Percentiles rank a stretch among this genome's conserved stretches.
Conservation (phyloP, 345 rosid genomes). For the Heritiera fomes region DNA sequence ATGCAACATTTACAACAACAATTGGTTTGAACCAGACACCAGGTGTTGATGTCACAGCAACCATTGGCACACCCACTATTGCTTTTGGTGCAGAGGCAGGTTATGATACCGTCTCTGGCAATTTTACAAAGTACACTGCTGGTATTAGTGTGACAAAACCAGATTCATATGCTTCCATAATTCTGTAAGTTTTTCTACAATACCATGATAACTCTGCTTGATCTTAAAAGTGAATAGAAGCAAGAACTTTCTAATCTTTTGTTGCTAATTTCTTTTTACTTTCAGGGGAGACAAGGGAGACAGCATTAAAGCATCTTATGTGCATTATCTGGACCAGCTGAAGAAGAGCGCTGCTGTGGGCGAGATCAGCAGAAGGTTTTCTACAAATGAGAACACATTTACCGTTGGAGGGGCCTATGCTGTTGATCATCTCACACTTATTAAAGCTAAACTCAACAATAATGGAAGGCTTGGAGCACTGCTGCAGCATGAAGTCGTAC, state of each 20-base stretch:
- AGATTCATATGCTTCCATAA: constrained; percentile 69
- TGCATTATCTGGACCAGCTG: constrained; percentile 63
- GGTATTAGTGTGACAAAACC: constrained; percentile 74
- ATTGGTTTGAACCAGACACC: constrained; percentile 76
- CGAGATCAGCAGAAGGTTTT: constrained; percentile 79
- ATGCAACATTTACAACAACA: constrained; percentile 68
- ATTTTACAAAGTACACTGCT: constrained; percentile 77
- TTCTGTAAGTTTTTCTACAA: constrained; percentile 53
- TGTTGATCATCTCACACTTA: constrained; percentile 68
- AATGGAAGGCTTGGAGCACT: constrained; percentile 80
- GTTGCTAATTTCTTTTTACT: background rate
- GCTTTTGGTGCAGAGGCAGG: constrained; percentile 97
- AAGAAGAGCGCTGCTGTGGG: constrained; percentile 70
- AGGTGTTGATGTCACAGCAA: constrained; percentile 64
- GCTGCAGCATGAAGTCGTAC: constrained; percentile 84
- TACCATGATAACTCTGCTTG: background rate
- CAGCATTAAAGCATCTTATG: constrained; percentile 69
- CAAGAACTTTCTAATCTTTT: background rate
- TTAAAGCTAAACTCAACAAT: constrained; percentile 88
- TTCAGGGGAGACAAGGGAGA: constrained; percentile 93
- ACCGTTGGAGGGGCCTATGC: constrained; percentile 82
- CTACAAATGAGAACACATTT: constrained; percentile 82
- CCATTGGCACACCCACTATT: constrained; percentile 75
- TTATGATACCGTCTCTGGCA: constrained; percentile 66
- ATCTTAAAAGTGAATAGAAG: background rate